Evolutionary conservation across 805 yeast genomes (phyloP).

Genomic region (Wickerhamiella lipophila): DNA sequence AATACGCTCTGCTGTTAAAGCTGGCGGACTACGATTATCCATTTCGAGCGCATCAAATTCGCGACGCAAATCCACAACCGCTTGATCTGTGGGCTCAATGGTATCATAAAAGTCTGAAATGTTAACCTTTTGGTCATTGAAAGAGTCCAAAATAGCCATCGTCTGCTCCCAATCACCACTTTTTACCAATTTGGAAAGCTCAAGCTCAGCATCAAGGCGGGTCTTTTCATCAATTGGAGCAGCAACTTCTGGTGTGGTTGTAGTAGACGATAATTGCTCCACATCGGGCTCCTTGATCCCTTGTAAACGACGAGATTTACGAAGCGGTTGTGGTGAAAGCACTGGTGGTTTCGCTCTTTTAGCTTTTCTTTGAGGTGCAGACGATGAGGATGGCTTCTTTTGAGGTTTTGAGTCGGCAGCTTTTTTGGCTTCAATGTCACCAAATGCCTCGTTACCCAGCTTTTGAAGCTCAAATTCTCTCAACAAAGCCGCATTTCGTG

Average conservation of each 20-base stretch:
- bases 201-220: constrained; percentile 36
- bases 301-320: constrained; percentile 69
- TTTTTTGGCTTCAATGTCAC: constrained; percentile 14
- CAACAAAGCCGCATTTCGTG: constrained; percentile 65
- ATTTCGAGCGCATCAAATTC: constrained; percentile 42
- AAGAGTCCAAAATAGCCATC: constrained; percentile 21
- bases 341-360: constrained; percentile 17
- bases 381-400: neutral
- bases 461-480: constrained; percentile 55
- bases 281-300: constrained; percentile 41
- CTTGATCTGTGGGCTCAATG: constrained; percentile 41
- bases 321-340: constrained; percentile 36
- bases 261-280: constrained; percentile 8
- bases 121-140: constrained; percentile 23
- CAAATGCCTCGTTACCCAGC: constrained; percentile 40
- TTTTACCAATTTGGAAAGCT: constrained; percentile 24
- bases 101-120: constrained; percentile 35
- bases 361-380: neutral
- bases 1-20: constrained; percentile 54
- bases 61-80: constrained; percentile 38
- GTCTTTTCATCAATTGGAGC: constrained; percentile 33
- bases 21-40: constrained; percentile 52
- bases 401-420: constrained; percentile 19
- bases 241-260: neutral
- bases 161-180: constrained; percentile 32